These are phyloP conservation scores for Pythium rishiriense DNA, from an alignment of 352 stramenopile species.

Conservation along the genomic window DNA sequence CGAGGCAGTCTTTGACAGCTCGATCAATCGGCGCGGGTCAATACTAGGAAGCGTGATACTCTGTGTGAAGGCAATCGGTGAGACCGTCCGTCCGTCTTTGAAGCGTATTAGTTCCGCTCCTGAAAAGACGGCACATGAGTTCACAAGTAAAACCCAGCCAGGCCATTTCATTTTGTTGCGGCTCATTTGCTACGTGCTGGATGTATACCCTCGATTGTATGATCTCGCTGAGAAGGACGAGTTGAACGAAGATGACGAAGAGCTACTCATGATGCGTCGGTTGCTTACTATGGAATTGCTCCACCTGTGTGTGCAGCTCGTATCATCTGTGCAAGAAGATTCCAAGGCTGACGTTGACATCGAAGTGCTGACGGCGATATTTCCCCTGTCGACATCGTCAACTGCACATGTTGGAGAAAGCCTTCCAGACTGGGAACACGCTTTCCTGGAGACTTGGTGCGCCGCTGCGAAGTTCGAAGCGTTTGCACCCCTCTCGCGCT, in stretches of 20 bases:
- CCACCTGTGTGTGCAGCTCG: conserved; percentile 51
- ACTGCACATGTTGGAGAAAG: conserved; percentile 3
- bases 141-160: conserved; percentile 25
- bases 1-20: conserved; percentile 55
- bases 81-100: conserved; percentile 32
- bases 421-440: conserved; percentile 52
- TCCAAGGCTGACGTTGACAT: not conserved
- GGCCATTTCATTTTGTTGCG: conserved; percentile 56
- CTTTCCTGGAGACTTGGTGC: conserved; percentile 53
- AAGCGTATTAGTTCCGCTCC: conserved; percentile 33
- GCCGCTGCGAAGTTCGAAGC: conserved; percentile 27
- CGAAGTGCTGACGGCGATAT: not conserved
- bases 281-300: conserved; percentile 54
- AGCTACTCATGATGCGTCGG: conserved; percentile 44
- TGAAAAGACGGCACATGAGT: not conserved
- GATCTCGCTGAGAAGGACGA: conserved; percentile 59
- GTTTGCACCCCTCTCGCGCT: conserved; percentile 23
- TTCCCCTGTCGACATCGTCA: not conserved
- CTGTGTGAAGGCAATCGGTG: conserved; percentile 56
- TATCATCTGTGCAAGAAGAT: conserved; percentile 31
- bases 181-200: conserved; percentile 62
- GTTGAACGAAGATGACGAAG: conserved; percentile 69
- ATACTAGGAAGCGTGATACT: conserved; percentile 53
- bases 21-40: conserved; percentile 53
- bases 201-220: conserved; percentile 54